These are phyloP conservation scores for Diospyros kaki DNA, from an alignment of 148 eudicot genomes.

Conservation along the genomic window DNA sequence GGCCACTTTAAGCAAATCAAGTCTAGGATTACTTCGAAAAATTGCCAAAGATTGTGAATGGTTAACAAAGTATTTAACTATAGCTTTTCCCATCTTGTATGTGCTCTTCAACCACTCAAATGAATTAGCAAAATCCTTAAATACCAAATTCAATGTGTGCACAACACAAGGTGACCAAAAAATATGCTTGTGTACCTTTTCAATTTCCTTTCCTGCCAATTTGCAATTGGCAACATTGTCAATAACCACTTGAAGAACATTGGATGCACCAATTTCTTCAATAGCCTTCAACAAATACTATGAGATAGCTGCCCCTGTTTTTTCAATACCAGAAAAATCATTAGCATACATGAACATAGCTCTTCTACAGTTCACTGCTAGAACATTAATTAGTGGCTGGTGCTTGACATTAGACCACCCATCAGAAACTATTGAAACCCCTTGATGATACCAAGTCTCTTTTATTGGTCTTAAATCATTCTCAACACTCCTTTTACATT, in stretches of 20 bases:
- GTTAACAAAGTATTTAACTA: slow-evolving; percentile 15
- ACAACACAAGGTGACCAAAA: slow-evolving; percentile 5
- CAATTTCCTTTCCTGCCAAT: slow-evolving; percentile 5
- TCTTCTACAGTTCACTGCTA: slow-evolving; percentile 1
- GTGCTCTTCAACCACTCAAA: no score
- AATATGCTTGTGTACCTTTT: slow-evolving; percentile 19
- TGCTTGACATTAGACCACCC: background rate
- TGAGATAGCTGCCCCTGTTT: background rate
- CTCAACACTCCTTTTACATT: background rate
- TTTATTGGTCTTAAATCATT: background rate
- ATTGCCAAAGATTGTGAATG: slow-evolving; percentile 13
- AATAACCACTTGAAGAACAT: slow-evolving; percentile 1
- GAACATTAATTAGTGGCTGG: background rate
- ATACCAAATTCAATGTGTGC: no score
- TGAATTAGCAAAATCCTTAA: no score
- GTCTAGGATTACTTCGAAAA: slow-evolving; percentile 8
- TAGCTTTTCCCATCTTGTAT: slow-evolving; percentile 7
- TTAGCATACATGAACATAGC: slow-evolving; percentile 5
- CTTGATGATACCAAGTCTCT: background rate
- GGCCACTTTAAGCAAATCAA: slow-evolving; percentile 23
- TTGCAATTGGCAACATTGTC: slow-evolving; percentile 10
- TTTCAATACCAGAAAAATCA: background rate
- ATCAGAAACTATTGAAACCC: background rate
- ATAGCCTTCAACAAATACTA: background rate
- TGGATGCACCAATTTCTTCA: background rate